A percentile compares a stretch with the other conserved stretches of the same genome.
Evolutionary conservation across 2,329 filamentous ascomycete species (phyloP).

Genomic region (Mollisia scopiformis): DNA sequence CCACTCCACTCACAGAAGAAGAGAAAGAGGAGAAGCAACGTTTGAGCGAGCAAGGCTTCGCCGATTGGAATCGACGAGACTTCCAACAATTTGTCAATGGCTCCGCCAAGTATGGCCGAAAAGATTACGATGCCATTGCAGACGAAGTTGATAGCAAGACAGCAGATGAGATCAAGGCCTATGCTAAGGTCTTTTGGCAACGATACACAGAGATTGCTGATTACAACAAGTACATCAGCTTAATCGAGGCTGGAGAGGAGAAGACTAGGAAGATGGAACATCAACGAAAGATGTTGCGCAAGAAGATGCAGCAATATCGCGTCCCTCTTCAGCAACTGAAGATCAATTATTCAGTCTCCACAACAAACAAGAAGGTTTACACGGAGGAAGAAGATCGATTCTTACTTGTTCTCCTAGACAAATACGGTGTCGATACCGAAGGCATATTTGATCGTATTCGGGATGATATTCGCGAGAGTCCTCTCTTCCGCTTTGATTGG

Average conservation of each 20-base stretch:
- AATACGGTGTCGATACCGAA: conserved; percentile 89
- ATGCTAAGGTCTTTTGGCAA: conserved; percentile 96
- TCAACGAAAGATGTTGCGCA: conserved; percentile 88
- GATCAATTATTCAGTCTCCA: conserved; percentile 98
- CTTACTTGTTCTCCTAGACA: conserved; percentile 89
- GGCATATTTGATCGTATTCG: conserved; percentile 90
- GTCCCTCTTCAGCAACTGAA: conserved; percentile 97
- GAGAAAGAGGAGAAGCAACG: conserved; percentile 85
- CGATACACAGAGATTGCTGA: conserved; percentile 89
- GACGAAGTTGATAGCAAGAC: conserved; percentile 91
- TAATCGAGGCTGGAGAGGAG: conserved; percentile 92
- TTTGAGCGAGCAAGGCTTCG: conserved; percentile 84
- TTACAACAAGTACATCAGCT: conserved; percentile 83
- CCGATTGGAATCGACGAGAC: conserved; percentile 94
- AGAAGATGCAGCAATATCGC: conserved; percentile 97
- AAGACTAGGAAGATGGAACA: conserved; percentile 86
- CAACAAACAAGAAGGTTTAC: conserved; percentile 99
- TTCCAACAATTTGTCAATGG: conserved; percentile 98
- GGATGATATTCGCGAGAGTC: conserved; percentile 94
- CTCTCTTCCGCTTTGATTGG: conserved; percentile 98
- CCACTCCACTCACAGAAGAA: conserved; percentile 83
- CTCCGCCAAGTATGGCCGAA: conserved; percentile 88
- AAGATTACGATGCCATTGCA: conserved; percentile 82
- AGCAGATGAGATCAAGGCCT: conserved; percentile 81
- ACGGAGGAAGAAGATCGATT: conserved; percentile 98